These are phyloP conservation scores for Ramalina peruviana DNA, from an alignment of 495 filamentous ascomycete genomes.

Conservation along the genomic window DNA sequence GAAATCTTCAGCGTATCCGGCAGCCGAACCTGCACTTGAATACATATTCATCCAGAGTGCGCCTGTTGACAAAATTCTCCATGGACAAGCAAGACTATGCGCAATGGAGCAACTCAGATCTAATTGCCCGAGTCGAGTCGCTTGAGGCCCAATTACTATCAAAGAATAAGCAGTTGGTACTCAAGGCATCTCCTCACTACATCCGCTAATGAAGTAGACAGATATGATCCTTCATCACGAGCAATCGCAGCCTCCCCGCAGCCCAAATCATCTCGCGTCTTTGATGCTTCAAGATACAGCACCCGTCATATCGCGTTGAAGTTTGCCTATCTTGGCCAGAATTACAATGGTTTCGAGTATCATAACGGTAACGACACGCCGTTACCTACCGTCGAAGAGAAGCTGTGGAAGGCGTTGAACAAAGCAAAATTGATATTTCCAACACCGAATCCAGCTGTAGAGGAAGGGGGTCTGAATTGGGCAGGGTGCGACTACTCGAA, in stretches of 20 bases:
- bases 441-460: conserved; percentile 29
- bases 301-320: conserved; percentile 83
- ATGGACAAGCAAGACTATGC: conserved; percentile 28
- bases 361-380: conserved; percentile 49
- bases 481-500: conserved; percentile 79
- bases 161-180: conserved; percentile 26
- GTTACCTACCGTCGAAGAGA: conserved; percentile 75
- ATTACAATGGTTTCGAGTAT: conserved; percentile 85
- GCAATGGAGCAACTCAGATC: conserved; percentile 48
- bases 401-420: conserved; percentile 76
- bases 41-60: too few relatives aligned
- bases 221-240: not conserved
- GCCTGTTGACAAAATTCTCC: not conserved
- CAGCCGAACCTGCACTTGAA: not conserved
- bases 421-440: conserved; percentile 72
- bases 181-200: not conserved
- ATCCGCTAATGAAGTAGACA: conserved; percentile 10
- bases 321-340: conserved; percentile 80
- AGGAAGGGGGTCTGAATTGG: conserved; percentile 45
- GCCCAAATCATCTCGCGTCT: conserved; percentile 24
- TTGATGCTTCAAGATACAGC: conserved; percentile 68
- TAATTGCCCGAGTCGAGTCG: conserved; percentile 49
- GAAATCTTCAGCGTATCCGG: not conserved
- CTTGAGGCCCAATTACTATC: conserved; percentile 47
- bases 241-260: conserved; percentile 3